These are phyloP conservation scores for Huiozyma naganishii DNA, from an alignment of 805 yeast species.

Conservation along the genomic window DNA sequence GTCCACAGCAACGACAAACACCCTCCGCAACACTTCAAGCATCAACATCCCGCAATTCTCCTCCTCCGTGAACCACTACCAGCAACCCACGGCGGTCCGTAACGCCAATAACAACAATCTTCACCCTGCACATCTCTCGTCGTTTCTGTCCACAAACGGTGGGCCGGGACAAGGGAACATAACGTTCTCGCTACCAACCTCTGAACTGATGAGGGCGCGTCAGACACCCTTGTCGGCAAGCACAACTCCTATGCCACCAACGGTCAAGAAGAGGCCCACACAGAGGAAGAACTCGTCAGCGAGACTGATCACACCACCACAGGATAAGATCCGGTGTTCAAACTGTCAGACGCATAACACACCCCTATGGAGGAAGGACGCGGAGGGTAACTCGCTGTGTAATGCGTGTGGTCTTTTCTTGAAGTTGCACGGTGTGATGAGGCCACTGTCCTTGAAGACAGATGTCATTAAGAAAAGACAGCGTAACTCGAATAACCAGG, in stretches of 20 bases:
- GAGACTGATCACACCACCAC: background rate
- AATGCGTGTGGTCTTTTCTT: conserved; percentile 91
- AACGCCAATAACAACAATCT: background rate
- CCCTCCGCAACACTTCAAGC: background rate
- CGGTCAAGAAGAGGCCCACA: background rate
- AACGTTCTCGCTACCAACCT: conserved; percentile 1
- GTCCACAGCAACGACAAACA: background rate
- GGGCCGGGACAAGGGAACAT: background rate
- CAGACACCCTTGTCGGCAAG: background rate
- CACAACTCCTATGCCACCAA: background rate
- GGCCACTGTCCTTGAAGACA: conserved; percentile 82
- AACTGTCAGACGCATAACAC: conserved; percentile 86
- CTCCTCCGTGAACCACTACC: background rate
- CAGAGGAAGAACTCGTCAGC: background rate
- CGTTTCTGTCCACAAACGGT: no score
- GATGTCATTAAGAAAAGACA: conserved; percentile 88
- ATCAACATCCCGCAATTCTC: background rate
- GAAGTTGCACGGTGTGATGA: conserved; percentile 83
- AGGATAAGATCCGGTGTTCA: conserved; percentile 42
- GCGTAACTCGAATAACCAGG: conserved; percentile 33
- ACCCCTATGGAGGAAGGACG: conserved; percentile 88
- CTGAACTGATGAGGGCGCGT: background rate
- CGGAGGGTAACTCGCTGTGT: conserved; percentile 83
- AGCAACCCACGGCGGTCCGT: background rate
- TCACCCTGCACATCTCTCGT: no score